These are phyloP conservation scores for Penicillium sp. DNA, from an alignment of 2,329 filamentous ascomycete genomes.

Conservation along the genomic window DNA sequence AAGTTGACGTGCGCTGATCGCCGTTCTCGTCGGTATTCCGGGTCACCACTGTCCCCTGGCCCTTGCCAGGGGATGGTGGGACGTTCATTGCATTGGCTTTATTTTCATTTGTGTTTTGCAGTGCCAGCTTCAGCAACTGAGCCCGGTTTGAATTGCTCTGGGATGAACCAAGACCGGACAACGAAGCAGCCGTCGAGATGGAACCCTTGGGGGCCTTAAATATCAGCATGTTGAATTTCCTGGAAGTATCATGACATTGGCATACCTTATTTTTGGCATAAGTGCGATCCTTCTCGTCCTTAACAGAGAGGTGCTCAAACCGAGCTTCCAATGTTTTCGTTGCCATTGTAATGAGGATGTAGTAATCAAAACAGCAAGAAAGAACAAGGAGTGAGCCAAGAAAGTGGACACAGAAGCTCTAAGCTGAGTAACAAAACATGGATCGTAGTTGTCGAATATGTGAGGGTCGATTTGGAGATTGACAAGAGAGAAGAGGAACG, in stretches of 20 bases:
- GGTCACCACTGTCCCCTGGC: constrained; percentile 41
- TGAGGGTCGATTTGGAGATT: background rate
- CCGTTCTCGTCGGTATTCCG: constrained; percentile 50
- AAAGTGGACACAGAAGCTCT: background rate
- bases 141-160: constrained; percentile 61
- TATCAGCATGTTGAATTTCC: constrained; percentile 17
- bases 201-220: constrained; percentile 40
- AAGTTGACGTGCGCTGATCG: constrained; percentile 36
- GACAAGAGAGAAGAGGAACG: constrained; percentile 10
- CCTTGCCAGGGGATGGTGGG: constrained; percentile 64
- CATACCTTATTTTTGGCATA: constrained; percentile 77
- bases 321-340: constrained; percentile 77
- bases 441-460: background rate
- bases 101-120: constrained; percentile 72
- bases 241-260: background rate
- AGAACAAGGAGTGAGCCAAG: background rate
- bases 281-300: constrained; percentile 75
- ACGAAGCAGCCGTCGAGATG: constrained; percentile 47
- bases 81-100: constrained; percentile 55
- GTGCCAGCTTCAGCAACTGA: constrained; percentile 80
- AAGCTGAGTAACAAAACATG: background rate
- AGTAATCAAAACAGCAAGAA: constrained; percentile 2
- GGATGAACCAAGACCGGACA: constrained; percentile 49
- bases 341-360: constrained; percentile 57
- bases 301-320: constrained; percentile 85